phyloP scores from a whole-genome alignment of 768 basidiomycete species.

The Lactifluus hygrophoroides region DNA sequence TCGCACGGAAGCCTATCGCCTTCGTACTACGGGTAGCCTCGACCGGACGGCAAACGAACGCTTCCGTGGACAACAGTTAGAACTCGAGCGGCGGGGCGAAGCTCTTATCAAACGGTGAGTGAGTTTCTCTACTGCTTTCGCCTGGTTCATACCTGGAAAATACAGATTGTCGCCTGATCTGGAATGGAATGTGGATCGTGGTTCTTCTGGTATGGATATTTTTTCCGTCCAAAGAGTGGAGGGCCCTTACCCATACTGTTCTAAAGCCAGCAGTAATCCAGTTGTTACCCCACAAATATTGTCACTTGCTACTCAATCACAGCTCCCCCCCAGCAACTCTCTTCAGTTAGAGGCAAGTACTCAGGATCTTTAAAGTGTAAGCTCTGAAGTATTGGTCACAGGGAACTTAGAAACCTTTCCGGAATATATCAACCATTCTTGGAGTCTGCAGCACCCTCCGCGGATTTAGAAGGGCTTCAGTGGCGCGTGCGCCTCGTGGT shows the following conservation, averaged over 20 bases:
- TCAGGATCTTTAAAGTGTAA: background rate
- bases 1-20: constrained; percentile 7
- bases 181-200: background rate
- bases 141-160: background rate
- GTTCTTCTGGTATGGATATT: background rate
- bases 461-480: background rate
- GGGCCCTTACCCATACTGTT: background rate
- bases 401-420: background rate
- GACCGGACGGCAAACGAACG: background rate
- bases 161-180: constrained; percentile 6
- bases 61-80: background rate
- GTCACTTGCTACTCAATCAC: background rate
- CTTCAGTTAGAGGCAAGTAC: constrained; percentile 7
- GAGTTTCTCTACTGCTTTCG: background rate
- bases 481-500: background rate
- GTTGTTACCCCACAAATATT: background rate
- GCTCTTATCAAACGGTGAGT: constrained; percentile 4
- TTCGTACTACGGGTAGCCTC: background rate
- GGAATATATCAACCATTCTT: background rate
- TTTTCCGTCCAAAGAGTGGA: background rate
- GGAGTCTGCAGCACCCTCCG: background rate
- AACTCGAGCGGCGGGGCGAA: constrained; percentile 9
- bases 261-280: background rate
- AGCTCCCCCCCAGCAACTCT: background rate
- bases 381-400: background rate